Evolutionary conservation across 805 yeast species (phyloP), one percentile per base, ranked within the genome.

Genomic region (Zygoascus biomembranicola): DNA sequence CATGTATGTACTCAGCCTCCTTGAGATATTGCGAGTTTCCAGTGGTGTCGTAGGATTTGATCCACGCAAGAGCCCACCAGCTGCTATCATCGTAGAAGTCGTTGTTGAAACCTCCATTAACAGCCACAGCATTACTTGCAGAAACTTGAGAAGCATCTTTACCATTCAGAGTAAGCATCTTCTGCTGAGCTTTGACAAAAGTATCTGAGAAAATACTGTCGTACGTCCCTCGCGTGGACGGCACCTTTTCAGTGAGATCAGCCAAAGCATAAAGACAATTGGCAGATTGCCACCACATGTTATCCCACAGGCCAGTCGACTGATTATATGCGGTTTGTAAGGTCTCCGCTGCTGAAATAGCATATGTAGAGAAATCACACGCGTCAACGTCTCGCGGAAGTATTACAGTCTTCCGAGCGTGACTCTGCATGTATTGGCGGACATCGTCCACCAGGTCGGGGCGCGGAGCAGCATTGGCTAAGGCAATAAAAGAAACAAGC

Each of bases 11-110:
- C 11, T 39, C 26, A 8, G 57, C 54, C 14, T 51, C 49, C 19
- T 32, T 28, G 47, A 57, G 42, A 35, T 52, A 57, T 23, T 35
- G 39, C n/a, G 18, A 9, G 10, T 55, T 37, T 13, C 37, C 19
- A 18, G 55, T 49, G 13, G 52, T n/a, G 43, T 57, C 59, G 32
- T 50, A 55, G 10, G 52, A 52, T 5, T 47, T 46, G 19, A 55
- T 50, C 59, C 59, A 57, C 1, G 57, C 57, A 18, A 54, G 47
- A 2, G 55, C 57, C 57, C 57, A 57, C 59, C 59, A 57, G 5
- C 57, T 55, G 8, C 37, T 55, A 35, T 57, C 59, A 39, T 57
- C 59, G 43, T 55, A 54, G 41, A 31, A 57, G 19, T n/a, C 43
- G 32, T 55, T 43, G 16, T 13, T 35, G 37, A 57, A 57, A 2